phyloP scores from a whole-genome alignment of 495 filamentous ascomycete genomes.

The Tetracladium setigerum region DNA sequence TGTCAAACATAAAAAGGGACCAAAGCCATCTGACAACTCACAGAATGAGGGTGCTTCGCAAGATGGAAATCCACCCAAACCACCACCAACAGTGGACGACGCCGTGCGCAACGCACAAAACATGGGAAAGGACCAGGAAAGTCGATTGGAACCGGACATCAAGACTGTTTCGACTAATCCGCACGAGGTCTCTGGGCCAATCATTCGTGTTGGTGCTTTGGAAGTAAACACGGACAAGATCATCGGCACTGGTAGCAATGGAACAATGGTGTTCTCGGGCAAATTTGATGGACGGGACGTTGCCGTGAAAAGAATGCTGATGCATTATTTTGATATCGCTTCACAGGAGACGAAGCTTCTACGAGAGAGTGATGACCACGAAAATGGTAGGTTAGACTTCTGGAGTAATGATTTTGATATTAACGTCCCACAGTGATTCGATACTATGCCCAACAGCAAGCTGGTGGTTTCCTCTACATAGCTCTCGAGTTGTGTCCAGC shows the following conservation, averaged over 20 bases:
- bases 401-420: not conserved
- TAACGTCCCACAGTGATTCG: constrained; percentile 62
- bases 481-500: constrained; percentile 93
- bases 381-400: constrained; percentile 49
- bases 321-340: constrained; percentile 90
- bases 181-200: constrained; percentile 40
- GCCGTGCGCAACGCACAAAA: constrained; percentile 37
- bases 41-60: constrained; percentile 18
- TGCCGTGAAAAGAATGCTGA: constrained; percentile 93
- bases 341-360: constrained; percentile 86
- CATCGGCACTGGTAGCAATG: constrained; percentile 75
- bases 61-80: constrained; percentile 27
- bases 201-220: constrained; percentile 64
- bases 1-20: constrained; percentile 57
- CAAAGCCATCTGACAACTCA: constrained; percentile 23
- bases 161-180: constrained; percentile 34
- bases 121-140: constrained; percentile 28
- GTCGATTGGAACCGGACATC: constrained; percentile 50
- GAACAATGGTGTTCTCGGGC: constrained; percentile 79
- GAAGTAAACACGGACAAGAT: constrained; percentile 66
- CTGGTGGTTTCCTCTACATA: constrained; percentile 90
- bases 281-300: constrained; percentile 85
- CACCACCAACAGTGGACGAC: constrained; percentile 32
- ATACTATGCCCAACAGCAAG: constrained; percentile 86
- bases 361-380: constrained; percentile 89